Evolutionary conservation across 225 moss, liverwort and hornwort species (phyloP).

Genomic region (Ulota crispa): DNA sequence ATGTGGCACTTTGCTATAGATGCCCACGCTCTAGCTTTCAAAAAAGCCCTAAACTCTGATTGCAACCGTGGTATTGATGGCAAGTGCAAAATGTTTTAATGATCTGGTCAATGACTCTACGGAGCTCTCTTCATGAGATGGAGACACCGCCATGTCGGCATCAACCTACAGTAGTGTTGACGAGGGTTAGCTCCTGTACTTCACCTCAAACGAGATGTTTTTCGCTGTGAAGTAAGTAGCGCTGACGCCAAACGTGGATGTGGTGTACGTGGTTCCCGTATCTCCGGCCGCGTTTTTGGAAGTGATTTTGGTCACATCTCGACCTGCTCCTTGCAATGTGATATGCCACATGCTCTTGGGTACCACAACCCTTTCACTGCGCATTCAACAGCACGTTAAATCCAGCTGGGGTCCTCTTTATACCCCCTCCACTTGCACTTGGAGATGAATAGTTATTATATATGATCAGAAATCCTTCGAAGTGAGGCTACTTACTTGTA

Average conservation of each 20-base stretch:
- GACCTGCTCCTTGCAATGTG: conserved; percentile 56
- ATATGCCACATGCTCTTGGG: conserved; percentile 51
- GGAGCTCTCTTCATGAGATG: neutral
- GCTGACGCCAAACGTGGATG: conserved; percentile 52
- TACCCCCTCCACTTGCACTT: neutral
- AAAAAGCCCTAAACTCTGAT: neutral
- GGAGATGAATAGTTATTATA: neutral
- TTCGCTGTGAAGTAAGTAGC: conserved; percentile 55
- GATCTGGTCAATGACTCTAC: neutral
- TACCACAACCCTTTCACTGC: conserved; percentile 46
- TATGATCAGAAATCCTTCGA: neutral
- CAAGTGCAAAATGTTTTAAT: neutral
- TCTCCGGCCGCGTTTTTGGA: conserved; percentile 44
- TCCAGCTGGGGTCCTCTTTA: neutral
- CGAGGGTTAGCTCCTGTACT: conserved; percentile 9
- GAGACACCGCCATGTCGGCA: neutral
- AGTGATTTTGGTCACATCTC: conserved; percentile 56
- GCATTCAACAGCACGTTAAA: neutral
- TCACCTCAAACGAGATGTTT: conserved; percentile 55
- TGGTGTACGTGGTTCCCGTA: conserved; percentile 61
- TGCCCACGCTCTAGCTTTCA: too few species aligned
- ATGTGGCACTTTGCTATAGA: neutral
- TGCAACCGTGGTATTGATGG: neutral
- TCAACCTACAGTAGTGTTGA: neutral
- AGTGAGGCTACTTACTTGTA: conserved; percentile 40